A percentile compares a stretch with the other conserved stretches of the same genome.
Conservation (phyloP, 768 basidiomycete species). For the Trametes maxima region DNA sequence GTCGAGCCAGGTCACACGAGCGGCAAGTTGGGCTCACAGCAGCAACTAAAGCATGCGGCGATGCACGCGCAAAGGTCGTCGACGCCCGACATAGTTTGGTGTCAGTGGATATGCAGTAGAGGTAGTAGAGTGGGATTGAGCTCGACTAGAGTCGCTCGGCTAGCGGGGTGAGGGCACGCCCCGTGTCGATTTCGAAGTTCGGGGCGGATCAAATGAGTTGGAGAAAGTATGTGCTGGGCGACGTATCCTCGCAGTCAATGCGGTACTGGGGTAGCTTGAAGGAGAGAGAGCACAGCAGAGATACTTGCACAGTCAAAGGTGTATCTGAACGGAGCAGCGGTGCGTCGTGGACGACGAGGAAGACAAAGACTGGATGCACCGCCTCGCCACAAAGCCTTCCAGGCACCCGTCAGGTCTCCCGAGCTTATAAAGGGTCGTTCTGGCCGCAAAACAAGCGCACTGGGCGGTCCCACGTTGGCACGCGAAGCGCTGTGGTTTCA, state of each 20-base stretch:
- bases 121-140: neutral
- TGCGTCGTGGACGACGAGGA: too few species aligned
- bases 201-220: neutral
- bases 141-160: neutral
- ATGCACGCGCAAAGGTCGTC: slow-evolving; percentile 10
- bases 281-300: too few species aligned
- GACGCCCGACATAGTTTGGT: neutral
- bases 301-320: too few species aligned
- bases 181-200: neutral
- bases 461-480: neutral
- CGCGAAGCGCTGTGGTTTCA: neutral
- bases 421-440: neutral
- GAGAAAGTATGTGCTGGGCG: neutral
- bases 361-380: too few species aligned
- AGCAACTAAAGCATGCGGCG: slow-evolving; percentile 6
- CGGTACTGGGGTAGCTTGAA: neutral
- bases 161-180: neutral
- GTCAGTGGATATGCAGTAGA: neutral
- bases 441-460: neutral
- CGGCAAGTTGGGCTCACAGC: neutral
- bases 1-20: neutral
- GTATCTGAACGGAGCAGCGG: too few species aligned
- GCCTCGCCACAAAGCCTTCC: too few species aligned
- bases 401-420: neutral
- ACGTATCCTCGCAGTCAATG: neutral